Base-by-base conservation (phyloP, 768 basidiomycete species). In the Panellus pusillus region DNA sequence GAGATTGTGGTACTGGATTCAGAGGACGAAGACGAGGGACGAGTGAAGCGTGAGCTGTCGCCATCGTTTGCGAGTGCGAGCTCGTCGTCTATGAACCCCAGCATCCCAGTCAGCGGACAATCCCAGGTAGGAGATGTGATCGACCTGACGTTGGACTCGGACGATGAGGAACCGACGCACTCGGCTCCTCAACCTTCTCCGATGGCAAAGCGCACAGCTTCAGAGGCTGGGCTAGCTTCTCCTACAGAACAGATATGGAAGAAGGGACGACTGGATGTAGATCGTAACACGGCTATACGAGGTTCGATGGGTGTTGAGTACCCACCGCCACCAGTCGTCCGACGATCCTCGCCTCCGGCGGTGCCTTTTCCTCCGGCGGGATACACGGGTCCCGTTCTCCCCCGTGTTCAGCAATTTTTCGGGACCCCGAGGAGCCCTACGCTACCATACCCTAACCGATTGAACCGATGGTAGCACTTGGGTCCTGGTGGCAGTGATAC, bases 61-160 rank as follows among this genome's bases (percentile, higher is more conserved):
- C 80, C 85, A 9, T 84, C 86, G 6, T 76, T 79, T 54, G 76
- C 66, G 32, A 35, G 32, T 14, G 65, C 41, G 68, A 72, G 60
- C 12, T 60, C 58, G 50, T 58, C 65, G 27, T 61, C 62, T 49
- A 44, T 35, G 32, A 35, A 35, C 14, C 32, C 9, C 11, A 35
- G 32, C 14, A 14, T 35, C 11, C 32, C 32, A 14, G 24, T 24
- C 24, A 3, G 24, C 24, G 24, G 24, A 24, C 32, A 14, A 65
- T 68, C 69, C 46, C 68, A 68, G 57, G 64, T 63, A 19, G 70
- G 73, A 12, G 78, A 82, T 59, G 84, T 95, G 40, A 94, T 95
- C 58, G 93, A 96, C 66, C 72, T 96, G 54, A 94, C 93, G 3
- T 72, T 86, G 55, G 89, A 91, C 63, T 83, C 83, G 19, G 88